Conservation (phyloP, 192 early-diverging fungal genomes). For the Coemansia sp. region DNA sequence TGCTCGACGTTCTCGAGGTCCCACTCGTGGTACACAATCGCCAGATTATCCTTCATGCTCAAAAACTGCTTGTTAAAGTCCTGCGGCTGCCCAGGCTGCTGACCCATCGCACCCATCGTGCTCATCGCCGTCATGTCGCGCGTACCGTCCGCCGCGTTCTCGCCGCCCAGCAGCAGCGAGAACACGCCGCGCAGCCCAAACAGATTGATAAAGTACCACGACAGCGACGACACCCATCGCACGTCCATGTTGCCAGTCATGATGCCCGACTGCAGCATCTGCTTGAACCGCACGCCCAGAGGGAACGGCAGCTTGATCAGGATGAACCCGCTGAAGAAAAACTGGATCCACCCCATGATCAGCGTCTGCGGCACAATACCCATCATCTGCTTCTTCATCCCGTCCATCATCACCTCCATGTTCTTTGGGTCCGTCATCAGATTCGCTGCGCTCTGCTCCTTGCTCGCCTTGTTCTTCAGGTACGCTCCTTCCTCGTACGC, state of each 20-base stretch:
- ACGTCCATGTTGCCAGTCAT: constrained; percentile 97
- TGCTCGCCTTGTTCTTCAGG: constrained; percentile 76
- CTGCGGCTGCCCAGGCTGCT: constrained; percentile 74
- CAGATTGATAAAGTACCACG: constrained; percentile 98
- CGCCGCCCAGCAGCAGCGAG: constrained; percentile 87
- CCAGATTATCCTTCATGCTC: constrained; percentile 83
- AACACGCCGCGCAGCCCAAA: constrained; percentile 93
- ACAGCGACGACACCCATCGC: constrained; percentile 93
- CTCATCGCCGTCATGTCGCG: constrained; percentile 93
- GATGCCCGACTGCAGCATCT: constrained; percentile 95
- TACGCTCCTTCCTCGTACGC: constrained; percentile 82
- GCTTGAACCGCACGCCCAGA: constrained; percentile 93
- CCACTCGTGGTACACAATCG: constrained; percentile 79
- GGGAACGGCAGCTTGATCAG: constrained; percentile 96
- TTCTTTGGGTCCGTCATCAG: constrained; percentile 88
- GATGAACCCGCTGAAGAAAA: constrained; percentile 98
- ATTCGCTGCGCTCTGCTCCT: constrained; percentile 61
- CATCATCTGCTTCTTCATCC: constrained; percentile 96
- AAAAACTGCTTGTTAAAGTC: constrained; percentile 85
- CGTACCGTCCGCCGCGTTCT: constrained; percentile 81
- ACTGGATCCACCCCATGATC: constrained; percentile 99
- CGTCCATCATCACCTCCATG: constrained; percentile 97
- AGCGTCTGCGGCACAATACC: constrained; percentile 98
- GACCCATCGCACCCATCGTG: constrained; percentile 71
- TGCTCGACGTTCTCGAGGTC: constrained; percentile 78